Conservation (phyloP, 371 early-diverging fungal genomes). For the Haplosporangium sp. region DNA sequence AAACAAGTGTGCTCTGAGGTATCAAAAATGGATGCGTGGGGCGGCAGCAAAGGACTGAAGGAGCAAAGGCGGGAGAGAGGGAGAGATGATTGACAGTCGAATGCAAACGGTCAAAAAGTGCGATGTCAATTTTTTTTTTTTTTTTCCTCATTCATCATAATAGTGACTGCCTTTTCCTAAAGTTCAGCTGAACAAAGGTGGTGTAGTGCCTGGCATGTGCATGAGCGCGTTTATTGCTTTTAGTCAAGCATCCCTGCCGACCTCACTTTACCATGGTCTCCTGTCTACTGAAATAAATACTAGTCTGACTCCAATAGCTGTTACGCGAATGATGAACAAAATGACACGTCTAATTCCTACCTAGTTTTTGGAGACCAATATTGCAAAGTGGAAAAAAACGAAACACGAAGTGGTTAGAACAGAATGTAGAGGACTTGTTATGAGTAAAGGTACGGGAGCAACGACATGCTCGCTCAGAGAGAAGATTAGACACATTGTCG, state of each 20-base stretch:
- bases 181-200: too few species aligned
- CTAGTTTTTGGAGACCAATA: too few species aligned
- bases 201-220: too few species aligned
- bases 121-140: neutral
- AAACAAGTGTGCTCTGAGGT: slow-evolving; percentile 4
- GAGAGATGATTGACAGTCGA: neutral
- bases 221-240: too few species aligned
- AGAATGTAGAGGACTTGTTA: too few species aligned
- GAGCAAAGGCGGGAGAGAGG: neutral
- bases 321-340: too few species aligned
- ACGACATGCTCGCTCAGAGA: slow-evolving; percentile 41
- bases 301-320: too few species aligned
- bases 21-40: neutral
- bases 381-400: neutral
- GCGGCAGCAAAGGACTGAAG: neutral
- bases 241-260: too few species aligned
- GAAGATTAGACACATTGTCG: slow-evolving; percentile 43
- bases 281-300: too few species aligned
- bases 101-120: neutral
- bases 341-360: too few species aligned
- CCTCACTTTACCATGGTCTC: too few species aligned
- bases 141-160: neutral
- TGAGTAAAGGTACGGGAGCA: neutral
- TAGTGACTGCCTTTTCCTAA: neutral
- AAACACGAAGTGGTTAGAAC: neutral